phyloP scores from a whole-genome alignment of 169 alveolate genomes.

The Plasmodium coatneyi region DNA sequence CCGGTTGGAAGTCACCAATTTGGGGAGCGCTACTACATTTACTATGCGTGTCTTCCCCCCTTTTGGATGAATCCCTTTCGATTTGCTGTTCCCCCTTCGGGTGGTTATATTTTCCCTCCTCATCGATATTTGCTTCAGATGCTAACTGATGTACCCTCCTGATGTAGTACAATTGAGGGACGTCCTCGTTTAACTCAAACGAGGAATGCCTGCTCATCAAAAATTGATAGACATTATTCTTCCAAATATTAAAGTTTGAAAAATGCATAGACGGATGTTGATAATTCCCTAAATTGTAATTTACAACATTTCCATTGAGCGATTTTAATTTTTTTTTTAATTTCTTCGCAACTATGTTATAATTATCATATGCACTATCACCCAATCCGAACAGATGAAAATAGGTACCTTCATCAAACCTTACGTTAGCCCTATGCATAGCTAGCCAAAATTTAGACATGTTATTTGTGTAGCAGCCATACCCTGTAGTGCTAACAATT shows the following conservation, averaged over 20 bases:
- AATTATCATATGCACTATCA: constrained; percentile 70
- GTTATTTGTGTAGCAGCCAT: constrained; percentile 43
- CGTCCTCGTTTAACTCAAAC: constrained; percentile 6
- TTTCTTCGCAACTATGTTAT: constrained; percentile 57
- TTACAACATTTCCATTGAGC: constrained; percentile 32
- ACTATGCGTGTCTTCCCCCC: background rate
- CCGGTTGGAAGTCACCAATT: background rate
- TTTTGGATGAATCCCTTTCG: background rate
- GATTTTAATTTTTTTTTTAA: constrained; percentile 54
- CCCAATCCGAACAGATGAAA: constrained; percentile 72
- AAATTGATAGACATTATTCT: constrained; percentile 31
- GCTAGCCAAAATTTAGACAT: constrained; percentile 46
- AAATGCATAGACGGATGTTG: constrained; percentile 74
- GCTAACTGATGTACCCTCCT: background rate
- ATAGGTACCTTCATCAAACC: constrained; percentile 29
- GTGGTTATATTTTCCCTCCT: background rate
- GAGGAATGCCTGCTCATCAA: constrained; percentile 16
- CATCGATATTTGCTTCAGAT: too few species aligned
- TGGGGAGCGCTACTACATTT: background rate
- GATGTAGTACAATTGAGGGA: constrained; percentile 5
- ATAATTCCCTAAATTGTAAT: constrained; percentile 64
- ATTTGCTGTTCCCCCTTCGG: background rate
- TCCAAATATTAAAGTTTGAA: constrained; percentile 59
- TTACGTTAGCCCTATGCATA: constrained; percentile 4
- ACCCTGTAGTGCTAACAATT: constrained; percentile 73